Percentiles rank a stretch among this genome's conserved stretches.
Evolutionary conservation across 139 green algal genomes (phyloP).

Genomic region (Dunaliella primolecta): DNA sequence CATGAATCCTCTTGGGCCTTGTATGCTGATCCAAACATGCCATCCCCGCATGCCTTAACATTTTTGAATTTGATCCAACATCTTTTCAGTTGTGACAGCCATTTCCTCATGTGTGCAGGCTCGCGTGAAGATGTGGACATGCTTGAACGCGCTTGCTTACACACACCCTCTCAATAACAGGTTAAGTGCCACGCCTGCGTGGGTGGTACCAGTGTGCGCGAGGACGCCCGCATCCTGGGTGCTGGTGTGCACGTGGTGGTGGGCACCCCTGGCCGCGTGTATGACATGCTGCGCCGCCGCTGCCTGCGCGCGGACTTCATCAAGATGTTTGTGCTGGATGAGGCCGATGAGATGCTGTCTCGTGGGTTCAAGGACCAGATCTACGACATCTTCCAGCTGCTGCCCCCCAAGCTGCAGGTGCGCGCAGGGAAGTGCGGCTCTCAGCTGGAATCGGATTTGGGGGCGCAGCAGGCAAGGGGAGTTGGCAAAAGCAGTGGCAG

Average conservation of each 20-base stretch:
- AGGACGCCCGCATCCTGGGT: conserved; percentile 94
- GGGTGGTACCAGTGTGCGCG: conserved; percentile 93
- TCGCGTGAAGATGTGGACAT: too few species aligned
- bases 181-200: conserved; percentile 99
- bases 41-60: too few species aligned
- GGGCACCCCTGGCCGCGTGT: conserved; percentile 96
- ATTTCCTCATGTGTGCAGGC: too few species aligned
- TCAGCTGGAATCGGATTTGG: neutral
- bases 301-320: conserved; percentile 84
- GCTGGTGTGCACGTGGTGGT: conserved; percentile 88
- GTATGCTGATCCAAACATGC: too few species aligned
- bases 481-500: too few species aligned
- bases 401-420: conserved; percentile 97
- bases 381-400: conserved; percentile 99
- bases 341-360: conserved; percentile 99
- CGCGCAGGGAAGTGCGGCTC: neutral
- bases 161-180: conserved; percentile 12
- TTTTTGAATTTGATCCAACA: too few species aligned
- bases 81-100: too few species aligned
- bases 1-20: too few species aligned
- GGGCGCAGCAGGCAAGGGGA: conserved; percentile 2
- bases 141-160: too few species aligned
- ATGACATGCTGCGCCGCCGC: conserved; percentile 97
- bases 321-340: conserved; percentile 96
- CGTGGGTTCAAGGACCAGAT: conserved; percentile 99